Base-by-base conservation (phyloP, 768 basidiomycete species). In the Tricholoma furcatifolium region DNA sequence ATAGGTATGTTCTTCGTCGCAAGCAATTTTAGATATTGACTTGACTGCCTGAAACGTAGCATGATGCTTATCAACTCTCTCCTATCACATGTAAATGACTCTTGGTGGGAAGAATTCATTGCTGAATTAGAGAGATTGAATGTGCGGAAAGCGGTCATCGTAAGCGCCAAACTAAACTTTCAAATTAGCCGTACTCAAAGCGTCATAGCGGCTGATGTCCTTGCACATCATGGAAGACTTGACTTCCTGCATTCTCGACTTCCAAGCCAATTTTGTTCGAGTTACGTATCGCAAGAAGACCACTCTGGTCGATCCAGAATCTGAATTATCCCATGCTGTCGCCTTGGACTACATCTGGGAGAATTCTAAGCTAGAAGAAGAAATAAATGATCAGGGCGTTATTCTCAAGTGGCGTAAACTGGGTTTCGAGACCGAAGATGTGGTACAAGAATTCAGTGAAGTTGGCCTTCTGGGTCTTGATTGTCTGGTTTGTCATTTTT, bases 51-150 rank as follows among this genome's bases (percentile, higher is more conserved):
- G 43, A 59, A 90, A 51, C 56, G 40, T 59, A 92, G 91, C 57
- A 85, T 96, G 83, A 91, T 89, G 84, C 73, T 96, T 60, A 89
- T 96, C 61, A 93, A 94, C 63, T 90, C 91, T 7, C 74, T 95
- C 9, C 66, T 95, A 51, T 79, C 86, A 7, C 87, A 92, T 61
- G 89, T 84, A n/a, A 86, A 77, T 43, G 90, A 93, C 62, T 68
- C 70, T 1, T 77, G 83, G 54, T 93, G 91, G 88, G 84, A 88
- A 44, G 84, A 87, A 57, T 89, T 94, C 64, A 84, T 87, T 45
- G 70, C 74, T 20, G 84, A 89, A 50, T 69, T 93, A 6, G 91
- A 94, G 60, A 76, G 78, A 43, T 65, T 93, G 47, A 90, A 88
- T 60, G 84, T 91, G 23, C 80, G 87, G 50, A 90, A 86, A 66